Percentiles rank a stretch among this genome's conserved stretches.
Conservation (phyloP, 2,329 filamentous ascomycete species). For the Zymoseptoria passerinii region DNA sequence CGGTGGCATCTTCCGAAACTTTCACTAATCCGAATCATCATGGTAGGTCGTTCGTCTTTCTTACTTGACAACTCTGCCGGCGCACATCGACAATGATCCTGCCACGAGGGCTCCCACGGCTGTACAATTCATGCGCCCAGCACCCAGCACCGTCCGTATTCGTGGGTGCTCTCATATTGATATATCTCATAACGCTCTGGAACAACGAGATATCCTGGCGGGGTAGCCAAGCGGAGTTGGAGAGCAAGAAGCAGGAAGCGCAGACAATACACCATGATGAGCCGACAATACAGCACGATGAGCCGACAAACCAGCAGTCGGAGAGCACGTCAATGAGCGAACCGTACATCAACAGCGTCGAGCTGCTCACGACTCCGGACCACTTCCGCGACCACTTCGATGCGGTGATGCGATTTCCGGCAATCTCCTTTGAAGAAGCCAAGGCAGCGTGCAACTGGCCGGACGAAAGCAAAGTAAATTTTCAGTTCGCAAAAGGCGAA, state of each 20-base stretch:
- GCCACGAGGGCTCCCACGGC: not conserved
- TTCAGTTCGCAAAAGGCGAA: constrained; percentile 9
- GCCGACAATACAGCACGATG: too few species aligned
- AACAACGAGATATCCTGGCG: not conserved
- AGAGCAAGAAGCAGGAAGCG: not conserved
- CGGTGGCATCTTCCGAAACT: not conserved
- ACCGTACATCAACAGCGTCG: constrained; percentile 3
- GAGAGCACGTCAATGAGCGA: not conserved
- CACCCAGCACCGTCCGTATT: not conserved
- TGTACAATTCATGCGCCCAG: not conserved
- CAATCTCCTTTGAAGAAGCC: constrained; percentile 2
- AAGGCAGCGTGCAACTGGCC: constrained; percentile 6
- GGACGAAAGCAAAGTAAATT: constrained; percentile 7
- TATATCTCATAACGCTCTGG: not conserved
- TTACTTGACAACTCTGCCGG: not conserved
- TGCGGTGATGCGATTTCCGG: constrained; percentile 5
- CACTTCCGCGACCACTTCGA: constrained; percentile 8
- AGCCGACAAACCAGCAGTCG: not conserved
- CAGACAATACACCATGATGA: too few species aligned
- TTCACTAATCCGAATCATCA: not conserved
- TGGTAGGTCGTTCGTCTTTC: not conserved
- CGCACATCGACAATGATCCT: not conserved
- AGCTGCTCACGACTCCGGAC: constrained; percentile 6
- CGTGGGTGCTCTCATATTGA: not conserved
- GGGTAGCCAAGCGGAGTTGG: not conserved